Base-by-base conservation (phyloP, 768 basidiomycete species). In the Mycena floridula region DNA sequence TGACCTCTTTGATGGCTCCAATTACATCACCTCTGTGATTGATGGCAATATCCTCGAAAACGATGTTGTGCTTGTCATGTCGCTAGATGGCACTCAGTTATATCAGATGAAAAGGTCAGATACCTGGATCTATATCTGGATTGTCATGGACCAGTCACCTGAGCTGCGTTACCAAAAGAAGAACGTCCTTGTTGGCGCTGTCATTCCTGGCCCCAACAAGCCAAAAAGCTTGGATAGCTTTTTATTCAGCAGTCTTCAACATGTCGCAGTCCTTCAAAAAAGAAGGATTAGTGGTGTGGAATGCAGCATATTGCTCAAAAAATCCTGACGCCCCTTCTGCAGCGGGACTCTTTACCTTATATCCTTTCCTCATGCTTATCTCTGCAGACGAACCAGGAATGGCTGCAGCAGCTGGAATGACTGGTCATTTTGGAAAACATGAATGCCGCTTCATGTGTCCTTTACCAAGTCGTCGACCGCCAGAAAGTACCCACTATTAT, bases 41-140 rank as follows among this genome's bases (percentile, higher is more conserved):
- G 12, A 15, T 0, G 48, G 53, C 0, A 36, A 57, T 1, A 55
- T 70, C 15, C 60, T 50, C 0, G 23, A 22, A 4, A 48, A 66
- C 18, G 61, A 70, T 32, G 64, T 52, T 0, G 43, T 62, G 3
- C 28, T 71, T 3, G 42, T 59, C 5, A 47, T 66, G 7, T 68
- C 67, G 0, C 32, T 69, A 13, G 66, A 72, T 42, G 65, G 68
- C n/a, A 59, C 63, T 0, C 71, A 70, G 38, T 57, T 73, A 0
- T 70, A 66, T 37, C 49, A 60, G 7, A 59, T 63, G 48, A 70
- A 71, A 50, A 50, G 53, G 54, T 39, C 2, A n/a, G n/a, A n/a
- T n/a, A n/a, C n/a, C n/a, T n/a, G n/a, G n/a, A n/a, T n/a, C n/a
- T n/a, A n/a, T n/a, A 62, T 66, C 5, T 70, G 63, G 65, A 45